phyloP scores from a whole-genome alignment of 139 green algal species.

The Chlorella sp. region DNA sequence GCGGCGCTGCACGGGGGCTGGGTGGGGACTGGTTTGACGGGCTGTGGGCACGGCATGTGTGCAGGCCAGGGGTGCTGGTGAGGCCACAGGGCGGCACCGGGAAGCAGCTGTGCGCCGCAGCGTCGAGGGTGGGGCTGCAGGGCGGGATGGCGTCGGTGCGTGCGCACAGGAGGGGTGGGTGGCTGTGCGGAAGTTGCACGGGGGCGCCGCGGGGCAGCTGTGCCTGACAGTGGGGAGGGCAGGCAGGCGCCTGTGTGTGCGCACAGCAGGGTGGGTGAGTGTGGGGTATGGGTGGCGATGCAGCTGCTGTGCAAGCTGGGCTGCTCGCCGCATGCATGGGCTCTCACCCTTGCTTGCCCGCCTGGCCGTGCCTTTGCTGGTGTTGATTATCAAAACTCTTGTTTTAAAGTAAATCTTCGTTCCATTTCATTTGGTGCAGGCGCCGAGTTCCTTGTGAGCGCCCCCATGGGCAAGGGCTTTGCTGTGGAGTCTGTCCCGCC shows the following conservation, averaged over 20 bases:
- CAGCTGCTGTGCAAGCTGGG: too few species aligned
- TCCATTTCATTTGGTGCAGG: conserved; percentile 48
- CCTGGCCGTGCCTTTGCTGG: too few species aligned
- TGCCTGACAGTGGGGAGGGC: too few species aligned
- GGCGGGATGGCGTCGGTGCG: not conserved
- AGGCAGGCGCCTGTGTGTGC: too few species aligned
- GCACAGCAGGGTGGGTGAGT: not conserved
- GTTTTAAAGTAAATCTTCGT: too few species aligned
- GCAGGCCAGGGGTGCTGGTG: not conserved
- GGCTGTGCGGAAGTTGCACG: too few species aligned
- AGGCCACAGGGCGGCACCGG: not conserved
- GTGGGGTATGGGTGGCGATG: too few species aligned
- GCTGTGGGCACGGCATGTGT: not conserved
- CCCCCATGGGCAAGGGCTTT: conserved; percentile 90
- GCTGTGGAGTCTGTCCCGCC: conserved; percentile 78
- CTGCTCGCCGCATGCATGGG: too few species aligned
- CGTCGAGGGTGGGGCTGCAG: conserved; percentile 45
- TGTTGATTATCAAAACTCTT: too few species aligned
- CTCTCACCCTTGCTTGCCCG: too few species aligned
- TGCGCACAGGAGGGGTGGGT: too few species aligned
- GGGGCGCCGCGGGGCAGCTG: too few species aligned
- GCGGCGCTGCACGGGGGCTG: not conserved
- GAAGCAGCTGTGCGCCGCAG: conserved; percentile 10
- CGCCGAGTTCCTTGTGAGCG: conserved; percentile 54
- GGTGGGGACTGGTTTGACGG: not conserved